phyloP scores from a whole-genome alignment of 352 stramenopile species.

The Pythium diclinum region DNA sequence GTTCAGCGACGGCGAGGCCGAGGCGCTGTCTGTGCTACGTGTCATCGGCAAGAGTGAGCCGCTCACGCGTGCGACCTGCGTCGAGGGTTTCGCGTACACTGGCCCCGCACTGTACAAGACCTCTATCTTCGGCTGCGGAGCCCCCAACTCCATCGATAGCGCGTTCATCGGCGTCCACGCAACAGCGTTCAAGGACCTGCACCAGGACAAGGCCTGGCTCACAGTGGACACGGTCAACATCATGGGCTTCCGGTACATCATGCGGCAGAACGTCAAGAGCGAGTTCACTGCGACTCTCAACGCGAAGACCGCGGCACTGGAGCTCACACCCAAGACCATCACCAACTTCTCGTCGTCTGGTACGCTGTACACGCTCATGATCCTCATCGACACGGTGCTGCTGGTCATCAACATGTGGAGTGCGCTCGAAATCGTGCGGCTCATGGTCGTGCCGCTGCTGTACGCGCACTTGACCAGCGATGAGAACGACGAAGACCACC shows the following conservation, averaged over 20 bases:
- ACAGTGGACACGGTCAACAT: conserved; percentile 39
- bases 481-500: not conserved
- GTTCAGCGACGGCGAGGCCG: conserved; percentile 33
- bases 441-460: conserved; percentile 15
- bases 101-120: conserved; percentile 13
- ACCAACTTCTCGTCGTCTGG: conserved; percentile 27
- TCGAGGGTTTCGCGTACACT: conserved; percentile 38
- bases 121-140: conserved; percentile 41
- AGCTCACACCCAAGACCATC: conserved; percentile 13
- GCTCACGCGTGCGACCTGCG: conserved; percentile 34
- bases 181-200: conserved; percentile 30
- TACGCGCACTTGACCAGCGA: not conserved
- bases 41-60: conserved; percentile 41
- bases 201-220: conserved; percentile 42
- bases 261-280: conserved; percentile 43
- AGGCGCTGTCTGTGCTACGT: conserved; percentile 35
- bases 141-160: conserved; percentile 27
- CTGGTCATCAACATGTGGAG: conserved; percentile 22
- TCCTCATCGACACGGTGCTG: conserved; percentile 21
- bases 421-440: conserved; percentile 17
- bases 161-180: conserved; percentile 40
- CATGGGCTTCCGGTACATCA: conserved; percentile 38
- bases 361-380: conserved; percentile 20
- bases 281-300: conserved; percentile 18
- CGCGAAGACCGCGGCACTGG: not conserved